Percentiles rank a stretch among this genome's conserved stretches.
These are phyloP conservation scores for Asterophora lycoperdoides DNA, from an alignment of 768 basidiomycete genomes.

Conservation along the genomic window DNA sequence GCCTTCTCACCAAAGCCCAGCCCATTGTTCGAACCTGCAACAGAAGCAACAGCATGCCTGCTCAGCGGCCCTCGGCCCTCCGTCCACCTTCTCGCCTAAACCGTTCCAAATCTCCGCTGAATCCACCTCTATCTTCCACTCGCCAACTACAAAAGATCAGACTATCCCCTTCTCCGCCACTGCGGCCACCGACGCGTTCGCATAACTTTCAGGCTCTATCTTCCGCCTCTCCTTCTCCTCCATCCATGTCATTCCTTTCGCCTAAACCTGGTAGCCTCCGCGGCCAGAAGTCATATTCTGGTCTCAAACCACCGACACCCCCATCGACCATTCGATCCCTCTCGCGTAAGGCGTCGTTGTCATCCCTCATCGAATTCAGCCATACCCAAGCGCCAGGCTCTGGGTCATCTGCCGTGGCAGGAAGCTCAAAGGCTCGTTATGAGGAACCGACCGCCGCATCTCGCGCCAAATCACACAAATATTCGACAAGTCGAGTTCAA, in stretches of 20 bases:
- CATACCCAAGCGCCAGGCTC: slow-evolving; percentile 56
- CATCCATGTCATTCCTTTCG: slow-evolving; percentile 56
- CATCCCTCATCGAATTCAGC: slow-evolving; percentile 62
- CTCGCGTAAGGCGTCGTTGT: slow-evolving; percentile 74
- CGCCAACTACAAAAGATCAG: slow-evolving; percentile 66
- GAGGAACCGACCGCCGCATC: slow-evolving; percentile 80
- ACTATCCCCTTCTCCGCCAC: slow-evolving; percentile 67
- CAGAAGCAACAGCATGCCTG: slow-evolving; percentile 60
- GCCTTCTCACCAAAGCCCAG: slow-evolving; percentile 52
- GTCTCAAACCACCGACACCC: slow-evolving; percentile 71
- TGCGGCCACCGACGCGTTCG: slow-evolving; percentile 49
- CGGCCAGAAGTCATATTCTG: slow-evolving; percentile 81
- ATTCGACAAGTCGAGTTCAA: slow-evolving; percentile 59
- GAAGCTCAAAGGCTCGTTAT: slow-evolving; percentile 52
- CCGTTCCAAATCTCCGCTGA: slow-evolving; percentile 68
- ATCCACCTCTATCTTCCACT: slow-evolving; percentile 65
- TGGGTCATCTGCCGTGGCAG: slow-evolving; percentile 34
- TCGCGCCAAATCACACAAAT: slow-evolving; percentile 66
- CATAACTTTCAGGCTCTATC: slow-evolving; percentile 60
- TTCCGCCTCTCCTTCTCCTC: slow-evolving; percentile 42
- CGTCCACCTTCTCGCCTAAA: slow-evolving; percentile 67
- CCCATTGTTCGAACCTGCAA: slow-evolving; percentile 38
- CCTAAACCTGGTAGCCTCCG: slow-evolving; percentile 73
- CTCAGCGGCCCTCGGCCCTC: slow-evolving; percentile 42
- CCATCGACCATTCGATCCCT: slow-evolving; percentile 60